These are phyloP conservation scores for Chaetomidium leptoderma DNA, from an alignment of 495 filamentous ascomycete species.

Conservation along the genomic window DNA sequence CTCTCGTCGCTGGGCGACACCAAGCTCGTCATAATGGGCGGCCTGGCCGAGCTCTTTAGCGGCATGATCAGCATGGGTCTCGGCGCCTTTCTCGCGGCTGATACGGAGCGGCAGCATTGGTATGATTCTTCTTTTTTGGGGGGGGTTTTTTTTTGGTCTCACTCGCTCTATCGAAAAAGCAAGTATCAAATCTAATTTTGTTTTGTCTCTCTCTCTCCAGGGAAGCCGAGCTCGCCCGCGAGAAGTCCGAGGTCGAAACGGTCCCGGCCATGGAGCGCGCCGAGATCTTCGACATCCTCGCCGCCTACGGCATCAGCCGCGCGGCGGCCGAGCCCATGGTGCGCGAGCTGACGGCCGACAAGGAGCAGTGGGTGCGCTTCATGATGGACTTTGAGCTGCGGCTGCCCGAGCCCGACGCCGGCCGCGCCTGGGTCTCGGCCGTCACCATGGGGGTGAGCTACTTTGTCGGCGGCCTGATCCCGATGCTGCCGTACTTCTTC, in stretches of 20 bases:
- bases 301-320: slow-evolving; percentile 38
- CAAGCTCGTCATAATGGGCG: slow-evolving; percentile 58
- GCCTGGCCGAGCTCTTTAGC: slow-evolving; percentile 61
- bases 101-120: slow-evolving; percentile 33
- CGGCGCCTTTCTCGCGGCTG: slow-evolving; percentile 55
- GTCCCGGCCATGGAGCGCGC: slow-evolving; percentile 40
- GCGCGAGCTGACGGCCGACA: slow-evolving; percentile 36
- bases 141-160: no score
- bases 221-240: slow-evolving; percentile 43
- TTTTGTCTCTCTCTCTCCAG: no score
- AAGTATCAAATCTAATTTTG: no score
- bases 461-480: slow-evolving; percentile 53
- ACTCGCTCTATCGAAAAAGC: no score
- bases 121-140: neutral
- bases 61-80: slow-evolving; percentile 64
- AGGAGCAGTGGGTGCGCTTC: slow-evolving; percentile 46
- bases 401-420: slow-evolving; percentile 41
- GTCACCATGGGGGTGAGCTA: slow-evolving; percentile 51
- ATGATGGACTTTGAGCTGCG: slow-evolving; percentile 54
- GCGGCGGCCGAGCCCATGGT: slow-evolving; percentile 36
- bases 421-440: slow-evolving; percentile 45
- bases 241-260: slow-evolving; percentile 39
- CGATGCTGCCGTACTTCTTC: slow-evolving; percentile 56
- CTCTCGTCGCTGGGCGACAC: slow-evolving; percentile 53
- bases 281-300: slow-evolving; percentile 43